phyloP scores from a whole-genome alignment of 306 rosid species.

The Cicer chorassanicum region DNA sequence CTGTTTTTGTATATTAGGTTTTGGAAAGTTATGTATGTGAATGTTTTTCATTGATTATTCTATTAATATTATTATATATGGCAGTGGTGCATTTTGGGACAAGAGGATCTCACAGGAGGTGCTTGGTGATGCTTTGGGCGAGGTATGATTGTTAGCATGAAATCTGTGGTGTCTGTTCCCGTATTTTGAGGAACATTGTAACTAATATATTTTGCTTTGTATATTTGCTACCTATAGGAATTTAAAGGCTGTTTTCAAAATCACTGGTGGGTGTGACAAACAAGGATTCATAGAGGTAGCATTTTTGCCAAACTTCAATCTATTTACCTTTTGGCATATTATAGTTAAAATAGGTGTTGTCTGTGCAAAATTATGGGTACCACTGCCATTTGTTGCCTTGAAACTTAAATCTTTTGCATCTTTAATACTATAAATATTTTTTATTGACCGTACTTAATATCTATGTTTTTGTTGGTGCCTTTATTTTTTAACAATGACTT shows the following conservation, averaged over 20 bases:
- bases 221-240: conserved; percentile 29
- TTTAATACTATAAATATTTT: too few relatives aligned
- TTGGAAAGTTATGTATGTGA: neutral
- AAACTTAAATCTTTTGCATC: neutral
- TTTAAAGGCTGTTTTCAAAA: conserved; percentile 53
- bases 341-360: neutral
- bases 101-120: conserved; percentile 56
- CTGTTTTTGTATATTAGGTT: neutral
- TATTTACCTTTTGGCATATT: neutral
- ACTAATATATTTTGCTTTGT: too few relatives aligned
- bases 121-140: conserved; percentile 48
- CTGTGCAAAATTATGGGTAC: neutral
- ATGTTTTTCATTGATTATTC: neutral
- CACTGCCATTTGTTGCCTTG: neutral
- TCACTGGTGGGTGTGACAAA: conserved; percentile 52
- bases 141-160: conserved; percentile 23
- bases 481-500: too few relatives aligned
- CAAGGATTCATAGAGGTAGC: conserved; percentile 53
- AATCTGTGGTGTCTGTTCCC: neutral
- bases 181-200: neutral
- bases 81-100: conserved; percentile 51
- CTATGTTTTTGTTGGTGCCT: neutral
- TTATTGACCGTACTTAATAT: neutral
- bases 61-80: neutral
- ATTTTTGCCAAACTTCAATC: neutral